phyloP scores from a whole-genome alignment of 768 basidiomycete genomes.

The Pleurotus cornucopiae region DNA sequence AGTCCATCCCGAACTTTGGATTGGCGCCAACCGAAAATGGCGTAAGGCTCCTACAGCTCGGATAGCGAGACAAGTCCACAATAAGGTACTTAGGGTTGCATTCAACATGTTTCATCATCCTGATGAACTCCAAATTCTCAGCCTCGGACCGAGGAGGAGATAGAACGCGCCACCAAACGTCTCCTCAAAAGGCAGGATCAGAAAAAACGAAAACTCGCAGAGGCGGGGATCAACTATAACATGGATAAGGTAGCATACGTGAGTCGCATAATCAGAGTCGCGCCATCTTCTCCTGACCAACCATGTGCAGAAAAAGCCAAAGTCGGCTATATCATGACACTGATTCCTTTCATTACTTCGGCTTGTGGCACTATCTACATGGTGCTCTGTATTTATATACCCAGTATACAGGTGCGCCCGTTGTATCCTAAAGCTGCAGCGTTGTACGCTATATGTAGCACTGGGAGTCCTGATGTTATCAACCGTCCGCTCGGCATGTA shows the following conservation, averaged over 20 bases:
- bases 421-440: too few species aligned
- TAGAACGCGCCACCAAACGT: constrained; percentile 58
- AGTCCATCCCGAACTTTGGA: constrained; percentile 92
- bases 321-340: neutral
- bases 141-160: constrained; percentile 73
- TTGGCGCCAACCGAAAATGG: constrained; percentile 96
- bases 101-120: neutral
- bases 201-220: constrained; percentile 74
- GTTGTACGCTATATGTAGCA: too few species aligned
- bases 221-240: constrained; percentile 84
- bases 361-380: too few species aligned
- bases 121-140: constrained; percentile 20
- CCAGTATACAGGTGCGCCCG: too few species aligned
- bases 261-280: constrained; percentile 27
- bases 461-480: too few species aligned
- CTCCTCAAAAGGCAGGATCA: constrained; percentile 73
- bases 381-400: too few species aligned
- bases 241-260: constrained; percentile 82
- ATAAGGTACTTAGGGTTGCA: constrained; percentile 54
- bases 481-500: too few species aligned
- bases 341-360: too few species aligned
- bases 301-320: neutral
- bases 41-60: constrained; percentile 69
- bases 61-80: constrained; percentile 68
- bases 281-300: too few species aligned